A percentile compares a stretch with the other conserved stretches of the same genome.
Conservation (phyloP, 169 alveolate species). For the Theileria equi region DNA sequence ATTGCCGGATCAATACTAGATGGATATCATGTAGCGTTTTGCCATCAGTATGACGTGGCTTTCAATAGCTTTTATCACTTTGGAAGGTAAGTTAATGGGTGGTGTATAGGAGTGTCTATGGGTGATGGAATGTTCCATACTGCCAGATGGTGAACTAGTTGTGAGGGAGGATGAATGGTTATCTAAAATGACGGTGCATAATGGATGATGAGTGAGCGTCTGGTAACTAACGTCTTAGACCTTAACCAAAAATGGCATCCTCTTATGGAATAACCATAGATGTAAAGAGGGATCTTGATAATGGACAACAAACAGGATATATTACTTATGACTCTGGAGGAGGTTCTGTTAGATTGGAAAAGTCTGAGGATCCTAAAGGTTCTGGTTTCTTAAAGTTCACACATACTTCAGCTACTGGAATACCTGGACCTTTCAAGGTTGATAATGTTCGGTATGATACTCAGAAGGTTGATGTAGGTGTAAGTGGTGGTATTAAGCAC, state of each 20-base stretch:
- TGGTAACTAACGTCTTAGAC: not conserved
- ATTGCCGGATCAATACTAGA: constrained; percentile 7
- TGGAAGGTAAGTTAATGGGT: constrained; percentile 38
- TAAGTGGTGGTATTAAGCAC: too few relatives aligned
- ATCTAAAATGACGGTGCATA: too few relatives aligned
- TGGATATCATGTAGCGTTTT: constrained; percentile 31
- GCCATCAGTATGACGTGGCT: constrained; percentile 54
- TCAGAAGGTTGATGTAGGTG: not conserved
- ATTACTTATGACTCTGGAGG: too few relatives aligned
- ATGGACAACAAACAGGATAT: not conserved
- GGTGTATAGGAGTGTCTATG: too few relatives aligned
- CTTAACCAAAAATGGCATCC: not conserved
- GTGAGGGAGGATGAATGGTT: too few relatives aligned
- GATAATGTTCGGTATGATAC: not conserved
- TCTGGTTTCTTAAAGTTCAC: not conserved
- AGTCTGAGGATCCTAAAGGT: too few relatives aligned
- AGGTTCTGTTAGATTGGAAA: not conserved
- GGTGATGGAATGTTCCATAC: too few relatives aligned
- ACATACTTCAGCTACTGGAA: not conserved
- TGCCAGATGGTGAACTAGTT: too few relatives aligned
- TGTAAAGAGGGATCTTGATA: not conserved
- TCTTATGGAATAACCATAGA: not conserved
- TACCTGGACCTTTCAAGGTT: not conserved
- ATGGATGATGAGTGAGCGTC: too few relatives aligned
- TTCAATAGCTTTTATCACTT: constrained; percentile 50